phyloP scores from a whole-genome alignment of 2,329 filamentous ascomycete genomes.

The Monosporascus cannonballus region DNA sequence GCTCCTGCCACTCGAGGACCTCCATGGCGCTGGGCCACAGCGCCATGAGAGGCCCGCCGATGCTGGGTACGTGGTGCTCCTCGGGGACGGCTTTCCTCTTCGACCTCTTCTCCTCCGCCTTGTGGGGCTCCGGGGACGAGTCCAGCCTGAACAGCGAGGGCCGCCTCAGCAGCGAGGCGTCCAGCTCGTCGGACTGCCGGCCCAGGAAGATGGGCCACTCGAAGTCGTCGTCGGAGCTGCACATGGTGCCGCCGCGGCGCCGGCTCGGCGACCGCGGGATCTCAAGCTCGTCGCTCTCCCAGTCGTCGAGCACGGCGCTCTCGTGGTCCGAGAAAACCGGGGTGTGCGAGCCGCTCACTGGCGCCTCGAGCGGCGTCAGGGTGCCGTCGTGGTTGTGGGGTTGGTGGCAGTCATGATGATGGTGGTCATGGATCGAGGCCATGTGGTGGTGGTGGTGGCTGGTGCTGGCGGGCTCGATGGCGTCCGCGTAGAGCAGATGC shows the following conservation, averaged over 20 bases:
- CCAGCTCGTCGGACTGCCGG: conserved; percentile 1
- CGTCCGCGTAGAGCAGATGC: conserved; percentile 6
- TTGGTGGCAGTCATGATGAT: conserved; percentile 1
- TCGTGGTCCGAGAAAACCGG: conserved; percentile 2
- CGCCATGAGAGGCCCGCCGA: conserved; percentile 7
- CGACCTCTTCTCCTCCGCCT: background rate
- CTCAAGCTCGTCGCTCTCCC: conserved; percentile 4
- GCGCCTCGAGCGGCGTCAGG: conserved; percentile 4
- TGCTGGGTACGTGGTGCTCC: conserved; percentile 1
- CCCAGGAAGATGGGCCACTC: conserved; percentile 9
- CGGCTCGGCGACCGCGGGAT: conserved; percentile 5
- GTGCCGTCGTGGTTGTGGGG: conserved; percentile 1
- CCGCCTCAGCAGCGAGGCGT: background rate
- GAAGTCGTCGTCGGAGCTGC: conserved; percentile 8
- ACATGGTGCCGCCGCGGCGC: conserved; percentile 7
- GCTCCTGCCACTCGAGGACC: conserved; percentile 7
- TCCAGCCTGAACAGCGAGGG: background rate
- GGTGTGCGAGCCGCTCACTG: conserved; percentile 2
- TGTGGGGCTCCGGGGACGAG: background rate
- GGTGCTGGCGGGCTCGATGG: background rate
- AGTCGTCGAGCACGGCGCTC: conserved; percentile 6
- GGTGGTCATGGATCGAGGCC: background rate
- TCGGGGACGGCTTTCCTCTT: background rate
- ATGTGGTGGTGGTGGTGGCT: background rate
- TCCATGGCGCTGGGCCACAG: conserved; percentile 7